Base-by-base conservation (phyloP, 1,139 yeast species). In the Starmera stellimalicola region DNA sequence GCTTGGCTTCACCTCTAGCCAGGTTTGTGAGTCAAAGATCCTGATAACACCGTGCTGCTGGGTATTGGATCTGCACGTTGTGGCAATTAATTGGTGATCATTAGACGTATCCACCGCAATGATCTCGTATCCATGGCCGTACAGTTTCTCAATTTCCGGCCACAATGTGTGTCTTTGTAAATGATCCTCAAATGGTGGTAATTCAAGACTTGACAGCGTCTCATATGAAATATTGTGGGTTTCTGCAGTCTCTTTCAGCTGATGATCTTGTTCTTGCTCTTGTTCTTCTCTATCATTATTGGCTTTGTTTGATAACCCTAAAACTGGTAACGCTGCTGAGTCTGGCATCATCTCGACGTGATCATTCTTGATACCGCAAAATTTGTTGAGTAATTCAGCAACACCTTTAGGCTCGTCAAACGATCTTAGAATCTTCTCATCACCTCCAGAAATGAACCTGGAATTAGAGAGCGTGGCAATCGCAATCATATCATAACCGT, bases 51-150 rank as follows among this genome's bases (percentile, higher is more conserved):
- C 95, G 57, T 91, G 96, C 42, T 75, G 76, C 23, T 74, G 70
- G 7, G 77, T 73, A 54, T 91, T 91, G 8, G 97, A 88, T 41
- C 78, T 73, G 62, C 97, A 91, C n/a, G 96, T 84, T 8, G 94
- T 77, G 2, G 95, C 95, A 32, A 88, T 68, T 22, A 81, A 56
- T 26, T 59, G 55, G n/a, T 75, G 71, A 47, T 71, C 76, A 11
- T 79, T 77, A 4, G 84, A 72, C 1, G 77, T 70, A 34, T 84
- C 94, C 33, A 88, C 68, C 30, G 94, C 70, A 0, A 87, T 74
- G 31, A 88, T 77, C 55, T 93, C 99, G 58, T 87, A 93, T 11
- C 99, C 99, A 55, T 93, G 99, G 1, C 98, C 98, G 51, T 91
- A 93, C 32, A 93, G 60, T 54, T 93, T 93, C 50, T 93, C 98